phyloP scores from a whole-genome alignment of 2,329 filamentous ascomycete genomes.

The Claviceps purpurea region DNA sequence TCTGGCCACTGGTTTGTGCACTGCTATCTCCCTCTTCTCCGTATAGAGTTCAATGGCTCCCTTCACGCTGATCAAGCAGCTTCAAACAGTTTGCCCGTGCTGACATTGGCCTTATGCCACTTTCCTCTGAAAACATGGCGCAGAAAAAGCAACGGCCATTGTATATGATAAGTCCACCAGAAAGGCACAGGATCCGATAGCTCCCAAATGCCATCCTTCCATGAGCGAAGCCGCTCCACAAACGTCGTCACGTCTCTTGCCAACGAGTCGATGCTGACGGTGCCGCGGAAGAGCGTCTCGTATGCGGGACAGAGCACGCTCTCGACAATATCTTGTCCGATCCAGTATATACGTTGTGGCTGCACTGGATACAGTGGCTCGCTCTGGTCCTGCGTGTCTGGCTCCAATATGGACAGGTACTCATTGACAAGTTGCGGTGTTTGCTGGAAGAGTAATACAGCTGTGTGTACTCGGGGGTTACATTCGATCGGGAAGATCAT shows the following conservation, averaged over 20 bases:
- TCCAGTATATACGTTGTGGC: slow-evolving; percentile 40
- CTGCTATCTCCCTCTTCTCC: no score
- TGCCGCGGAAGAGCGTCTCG: slow-evolving; percentile 14
- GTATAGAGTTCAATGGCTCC: no score
- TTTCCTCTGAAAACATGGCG: slow-evolving; percentile 28
- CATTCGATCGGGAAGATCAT: slow-evolving; percentile 54
- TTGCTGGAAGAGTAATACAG: slow-evolving; percentile 45
- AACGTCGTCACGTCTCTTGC: slow-evolving; percentile 13
- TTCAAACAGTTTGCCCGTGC: slow-evolving; percentile 33
- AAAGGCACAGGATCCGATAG: slow-evolving; percentile 42
- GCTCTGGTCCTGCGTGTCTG: slow-evolving; percentile 3
- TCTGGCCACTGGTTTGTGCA: no score
- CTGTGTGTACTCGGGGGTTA: slow-evolving; percentile 57
- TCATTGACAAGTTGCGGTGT: slow-evolving; percentile 32
- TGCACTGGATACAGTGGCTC: slow-evolving; percentile 12
- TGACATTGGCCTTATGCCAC: slow-evolving; percentile 57
- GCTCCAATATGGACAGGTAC: slow-evolving; percentile 36
- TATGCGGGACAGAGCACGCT: slow-evolving; percentile 33
- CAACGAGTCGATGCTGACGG: slow-evolving; percentile 4
- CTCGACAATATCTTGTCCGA: slow-evolving; percentile 50
- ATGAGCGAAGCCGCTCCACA: slow-evolving; percentile 27
- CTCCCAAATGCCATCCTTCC: slow-evolving; percentile 42
- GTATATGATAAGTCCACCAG: slow-evolving; percentile 43
- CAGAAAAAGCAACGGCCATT: slow-evolving; percentile 40
- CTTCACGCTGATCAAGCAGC: not conserved